These are phyloP conservation scores for Rostrohypoxylon terebratum DNA, from an alignment of 495 filamentous ascomycete genomes.

Conservation along the genomic window DNA sequence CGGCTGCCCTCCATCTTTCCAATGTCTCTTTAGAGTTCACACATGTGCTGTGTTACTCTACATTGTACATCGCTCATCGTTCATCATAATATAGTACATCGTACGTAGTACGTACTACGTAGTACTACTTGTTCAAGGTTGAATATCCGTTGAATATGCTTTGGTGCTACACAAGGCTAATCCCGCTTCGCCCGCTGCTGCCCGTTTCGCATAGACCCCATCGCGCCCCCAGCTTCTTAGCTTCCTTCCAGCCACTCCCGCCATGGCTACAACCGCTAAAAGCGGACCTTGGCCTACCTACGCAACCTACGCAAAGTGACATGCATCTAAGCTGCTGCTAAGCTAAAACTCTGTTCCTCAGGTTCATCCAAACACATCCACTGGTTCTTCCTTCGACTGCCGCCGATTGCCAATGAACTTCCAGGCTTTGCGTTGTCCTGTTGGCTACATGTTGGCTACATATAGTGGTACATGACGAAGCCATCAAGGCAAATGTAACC, in stretches of 20 bases:
- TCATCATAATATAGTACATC: no score
- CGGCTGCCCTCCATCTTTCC: conserved; percentile 28
- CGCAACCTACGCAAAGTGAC: conserved; percentile 31
- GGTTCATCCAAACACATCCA: no score
- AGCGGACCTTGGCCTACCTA: no score
- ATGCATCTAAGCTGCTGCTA: conserved; percentile 19
- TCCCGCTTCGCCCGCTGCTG: conserved; percentile 23
- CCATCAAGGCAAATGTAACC: conserved; percentile 15
- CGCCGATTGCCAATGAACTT: conserved; percentile 11
- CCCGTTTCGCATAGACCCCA: conserved; percentile 22
- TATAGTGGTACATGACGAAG: no score
- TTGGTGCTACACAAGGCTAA: conserved; percentile 18
- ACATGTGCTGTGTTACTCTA: neutral
- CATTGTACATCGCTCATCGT: no score
- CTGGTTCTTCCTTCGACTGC: neutral
- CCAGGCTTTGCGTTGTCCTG: conserved; percentile 2
- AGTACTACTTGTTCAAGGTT: neutral
- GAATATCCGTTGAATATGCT: neutral
- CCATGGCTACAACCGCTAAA: conserved; percentile 40
- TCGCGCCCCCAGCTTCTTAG: conserved; percentile 18
- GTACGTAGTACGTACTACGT: neutral
- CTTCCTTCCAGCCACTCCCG: conserved; percentile 35
- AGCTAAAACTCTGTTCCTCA: conserved; percentile 4
- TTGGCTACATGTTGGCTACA: neutral
- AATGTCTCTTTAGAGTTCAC: neutral